Evolutionary conservation across 495 filamentous ascomycete genomes (phyloP).

Genomic region (Glonium stellatum): DNA sequence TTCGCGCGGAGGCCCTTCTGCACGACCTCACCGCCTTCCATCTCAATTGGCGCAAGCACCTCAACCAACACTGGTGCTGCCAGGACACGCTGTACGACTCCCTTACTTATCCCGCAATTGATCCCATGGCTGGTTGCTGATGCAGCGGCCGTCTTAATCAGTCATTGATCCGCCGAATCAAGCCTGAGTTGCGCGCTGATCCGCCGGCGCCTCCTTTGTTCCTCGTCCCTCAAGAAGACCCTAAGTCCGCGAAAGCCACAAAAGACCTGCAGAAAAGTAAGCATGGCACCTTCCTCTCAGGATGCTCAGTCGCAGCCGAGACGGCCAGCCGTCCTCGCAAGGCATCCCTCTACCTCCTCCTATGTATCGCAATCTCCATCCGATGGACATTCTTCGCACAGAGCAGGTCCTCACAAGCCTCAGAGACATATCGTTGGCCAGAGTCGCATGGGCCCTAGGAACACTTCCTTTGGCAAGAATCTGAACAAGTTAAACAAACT

Average conservation of each 20-base stretch:
- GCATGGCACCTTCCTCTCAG: conserved; percentile 22
- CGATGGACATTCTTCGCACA: conserved; percentile 18
- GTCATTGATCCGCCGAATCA: background rate
- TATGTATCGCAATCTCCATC: conserved; percentile 31
- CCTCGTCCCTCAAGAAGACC: background rate
- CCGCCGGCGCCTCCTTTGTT: background rate
- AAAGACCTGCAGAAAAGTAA: conserved; percentile 16
- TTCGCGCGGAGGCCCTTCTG: background rate
- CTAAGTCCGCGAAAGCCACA: background rate
- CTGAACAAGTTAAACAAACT: conserved; percentile 31
- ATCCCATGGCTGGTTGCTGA: background rate
- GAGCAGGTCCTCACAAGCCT: conserved; percentile 17
- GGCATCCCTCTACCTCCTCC: conserved; percentile 28
- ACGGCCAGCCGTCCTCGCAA: conserved; percentile 17
- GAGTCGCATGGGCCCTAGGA: conserved; percentile 23
- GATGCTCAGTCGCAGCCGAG: conserved; percentile 29
- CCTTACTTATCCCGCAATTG: background rate
- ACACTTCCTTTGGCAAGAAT: conserved; percentile 29
- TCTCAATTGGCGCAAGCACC: background rate
- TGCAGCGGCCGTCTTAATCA: background rate
- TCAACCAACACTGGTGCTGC: background rate
- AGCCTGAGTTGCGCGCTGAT: background rate
- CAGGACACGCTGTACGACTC: background rate
- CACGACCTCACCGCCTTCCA: background rate
- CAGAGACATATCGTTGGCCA: conserved; percentile 29